Evolutionary conservation across 768 basidiomycete genomes (phyloP).

Genomic region (Pulveroboletus sp.): DNA sequence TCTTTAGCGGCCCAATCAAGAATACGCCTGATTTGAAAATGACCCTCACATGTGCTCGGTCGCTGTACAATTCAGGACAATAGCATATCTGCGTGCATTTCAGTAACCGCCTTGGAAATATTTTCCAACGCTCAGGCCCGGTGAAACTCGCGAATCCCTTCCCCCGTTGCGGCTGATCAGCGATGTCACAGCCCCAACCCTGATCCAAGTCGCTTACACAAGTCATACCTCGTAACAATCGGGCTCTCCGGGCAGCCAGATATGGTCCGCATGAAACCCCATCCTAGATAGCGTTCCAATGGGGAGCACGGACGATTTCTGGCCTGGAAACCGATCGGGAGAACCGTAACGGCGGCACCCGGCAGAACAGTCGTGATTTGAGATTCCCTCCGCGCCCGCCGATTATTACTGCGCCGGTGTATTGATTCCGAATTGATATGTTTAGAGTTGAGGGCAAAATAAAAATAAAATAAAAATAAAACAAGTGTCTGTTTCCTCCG

Average conservation of each 20-base stretch:
- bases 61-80: slow-evolving; percentile 24
- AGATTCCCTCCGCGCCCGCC: slow-evolving; percentile 11
- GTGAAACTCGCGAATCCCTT: slow-evolving; percentile 9
- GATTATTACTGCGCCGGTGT: slow-evolving; percentile 20
- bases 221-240: slow-evolving; percentile 10
- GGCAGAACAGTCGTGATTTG: slow-evolving; percentile 17
- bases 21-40: slow-evolving; percentile 31
- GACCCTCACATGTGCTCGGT: slow-evolving; percentile 30
- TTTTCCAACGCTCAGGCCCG: slow-evolving; percentile 16
- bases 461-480: background rate
- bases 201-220: slow-evolving; percentile 13
- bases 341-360: slow-evolving; percentile 24
- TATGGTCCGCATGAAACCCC: slow-evolving; percentile 13
- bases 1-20: slow-evolving; percentile 33
- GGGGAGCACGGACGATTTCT: slow-evolving; percentile 6
- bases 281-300: slow-evolving; percentile 5
- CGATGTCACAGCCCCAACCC: slow-evolving; percentile 13
- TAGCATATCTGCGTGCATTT: slow-evolving; percentile 27
- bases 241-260: slow-evolving; percentile 10
- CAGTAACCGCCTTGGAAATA: slow-evolving; percentile 13
- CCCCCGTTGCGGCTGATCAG: slow-evolving; percentile 17
- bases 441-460: slow-evolving; percentile 15
- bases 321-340: slow-evolving; percentile 19
- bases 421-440: slow-evolving; percentile 22
- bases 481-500: slow-evolving; percentile 21